Percentiles rank a stretch among this genome's conserved stretches.
These are phyloP conservation scores for Neurospora sp. DNA, from an alignment of 495 filamentous ascomycete species.

Conservation along the genomic window DNA sequence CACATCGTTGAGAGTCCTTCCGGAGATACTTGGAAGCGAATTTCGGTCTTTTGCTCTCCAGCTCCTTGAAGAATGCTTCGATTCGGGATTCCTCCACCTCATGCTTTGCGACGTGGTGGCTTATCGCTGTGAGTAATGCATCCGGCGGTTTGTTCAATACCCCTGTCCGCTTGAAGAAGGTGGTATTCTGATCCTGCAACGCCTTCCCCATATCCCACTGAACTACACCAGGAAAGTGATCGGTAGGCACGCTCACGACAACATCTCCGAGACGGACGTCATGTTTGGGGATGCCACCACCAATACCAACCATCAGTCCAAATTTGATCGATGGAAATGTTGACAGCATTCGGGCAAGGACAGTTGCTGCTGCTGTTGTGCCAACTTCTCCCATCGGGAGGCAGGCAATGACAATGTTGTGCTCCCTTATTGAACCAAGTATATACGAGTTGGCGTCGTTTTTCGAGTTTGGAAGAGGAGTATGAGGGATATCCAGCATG, in stretches of 20 bases:
- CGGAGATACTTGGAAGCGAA: neutral
- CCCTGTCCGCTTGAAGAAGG: neutral
- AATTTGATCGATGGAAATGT: neutral
- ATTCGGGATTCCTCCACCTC: neutral
- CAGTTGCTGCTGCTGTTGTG: neutral
- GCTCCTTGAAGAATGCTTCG: neutral
- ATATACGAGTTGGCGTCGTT: neutral
- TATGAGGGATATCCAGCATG: neutral
- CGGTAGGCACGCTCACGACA: neutral
- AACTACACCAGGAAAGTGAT: neutral
- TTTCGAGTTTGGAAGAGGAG: neutral
- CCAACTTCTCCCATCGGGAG: no score
- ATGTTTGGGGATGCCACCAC: neutral
- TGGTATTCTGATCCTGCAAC: no score
- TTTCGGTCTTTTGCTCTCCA: neutral
- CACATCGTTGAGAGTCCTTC: neutral
- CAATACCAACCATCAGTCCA: neutral
- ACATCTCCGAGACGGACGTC: neutral
- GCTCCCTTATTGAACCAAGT: no score
- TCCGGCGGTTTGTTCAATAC: neutral
- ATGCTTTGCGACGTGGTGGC: neutral
- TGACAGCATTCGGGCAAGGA: neutral
- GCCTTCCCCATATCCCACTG: neutral
- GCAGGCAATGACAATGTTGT: no score
- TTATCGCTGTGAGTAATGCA: neutral